Conservation (phyloP, 1,284 basidiomycete genomes). For the Sanghuangporus baumii region DNA sequence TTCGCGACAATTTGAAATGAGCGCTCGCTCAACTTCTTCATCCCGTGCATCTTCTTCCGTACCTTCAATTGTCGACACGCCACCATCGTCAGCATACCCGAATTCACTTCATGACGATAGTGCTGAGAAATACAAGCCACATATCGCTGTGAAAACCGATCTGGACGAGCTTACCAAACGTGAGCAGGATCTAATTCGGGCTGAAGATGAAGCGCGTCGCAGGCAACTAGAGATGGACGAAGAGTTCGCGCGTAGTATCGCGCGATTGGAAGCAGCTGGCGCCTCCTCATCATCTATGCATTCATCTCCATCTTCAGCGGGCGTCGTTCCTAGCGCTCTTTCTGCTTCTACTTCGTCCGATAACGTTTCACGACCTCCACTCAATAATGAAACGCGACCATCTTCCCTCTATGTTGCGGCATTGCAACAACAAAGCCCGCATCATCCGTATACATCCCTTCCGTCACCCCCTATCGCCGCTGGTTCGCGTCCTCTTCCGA, state of each 20-base stretch:
- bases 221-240: constrained; percentile 12
- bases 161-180: constrained; percentile 1
- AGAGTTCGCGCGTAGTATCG: constrained; percentile 12
- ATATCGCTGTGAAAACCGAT: not conserved
- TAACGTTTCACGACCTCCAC: not conserved
- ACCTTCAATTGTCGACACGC: not conserved
- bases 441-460: not conserved
- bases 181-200: not conserved
- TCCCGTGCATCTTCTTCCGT: not conserved
- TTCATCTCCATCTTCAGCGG: not conserved
- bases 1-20: not conserved
- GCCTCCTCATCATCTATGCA: not conserved
- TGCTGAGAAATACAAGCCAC: not conserved
- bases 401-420: not conserved
- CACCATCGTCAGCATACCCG: not conserved
- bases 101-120: not conserved
- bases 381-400: not conserved
- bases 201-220: constrained; percentile 8
- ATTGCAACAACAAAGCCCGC: not conserved
- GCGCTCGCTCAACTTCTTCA: not conserved
- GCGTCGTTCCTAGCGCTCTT: not conserved
- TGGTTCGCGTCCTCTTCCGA: not conserved
- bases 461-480: not conserved
- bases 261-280: not conserved
- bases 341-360: not conserved